phyloP scores from a whole-genome alignment of 306 rosid species.

The Erythrophleum fordii region DNA sequence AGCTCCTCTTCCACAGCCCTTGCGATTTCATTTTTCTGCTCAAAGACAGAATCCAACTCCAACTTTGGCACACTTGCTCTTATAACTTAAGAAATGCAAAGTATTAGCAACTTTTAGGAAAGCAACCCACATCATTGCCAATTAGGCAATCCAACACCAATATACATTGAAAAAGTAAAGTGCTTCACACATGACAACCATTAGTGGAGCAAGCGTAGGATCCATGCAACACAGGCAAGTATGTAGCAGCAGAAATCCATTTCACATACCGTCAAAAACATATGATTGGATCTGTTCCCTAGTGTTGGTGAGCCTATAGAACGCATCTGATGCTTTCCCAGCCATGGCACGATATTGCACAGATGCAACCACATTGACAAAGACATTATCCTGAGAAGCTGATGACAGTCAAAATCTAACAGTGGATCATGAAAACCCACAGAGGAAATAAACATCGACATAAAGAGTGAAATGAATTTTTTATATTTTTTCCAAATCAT shows the following conservation, averaged over 20 bases:
- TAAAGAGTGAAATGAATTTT: not conserved
- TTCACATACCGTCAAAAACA: conserved; percentile 69
- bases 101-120: conserved; percentile 14
- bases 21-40: conserved; percentile 75
- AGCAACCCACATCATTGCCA: conserved; percentile 18
- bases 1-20: conserved; percentile 72
- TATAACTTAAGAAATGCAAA: conserved; percentile 54
- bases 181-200: not conserved
- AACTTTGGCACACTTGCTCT: conserved; percentile 73
- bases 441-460: conserved; percentile 3
- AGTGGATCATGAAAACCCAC: conserved; percentile 25
- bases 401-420: conserved; percentile 29
- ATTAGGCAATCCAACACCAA: conserved; percentile 14
- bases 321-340: conserved; percentile 69
- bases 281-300: conserved; percentile 72
- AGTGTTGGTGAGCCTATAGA: conserved; percentile 72
- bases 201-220: not conserved
- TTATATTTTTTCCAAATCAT: not conserved
- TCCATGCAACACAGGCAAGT: not conserved
- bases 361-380: conserved; percentile 71
- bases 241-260: conserved; percentile 17
- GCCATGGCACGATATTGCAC: conserved; percentile 68
- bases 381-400: conserved; percentile 67
- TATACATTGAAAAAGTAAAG: conserved; percentile 1
- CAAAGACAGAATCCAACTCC: conserved; percentile 71